phyloP scores from a whole-genome alignment of 106 monocot species.

The Amphibolis antarctica region DNA sequence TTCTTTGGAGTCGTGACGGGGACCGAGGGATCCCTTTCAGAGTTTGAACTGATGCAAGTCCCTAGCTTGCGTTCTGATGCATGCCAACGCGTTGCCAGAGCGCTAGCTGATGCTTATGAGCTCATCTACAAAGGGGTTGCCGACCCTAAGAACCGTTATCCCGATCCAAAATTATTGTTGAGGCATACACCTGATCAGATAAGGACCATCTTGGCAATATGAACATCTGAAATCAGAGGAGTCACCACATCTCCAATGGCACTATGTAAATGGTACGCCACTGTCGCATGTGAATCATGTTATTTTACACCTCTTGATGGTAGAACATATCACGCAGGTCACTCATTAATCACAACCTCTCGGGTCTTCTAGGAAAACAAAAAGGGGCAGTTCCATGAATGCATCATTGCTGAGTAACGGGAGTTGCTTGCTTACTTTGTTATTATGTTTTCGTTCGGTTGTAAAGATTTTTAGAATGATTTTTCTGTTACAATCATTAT shows the following conservation, averaged over 20 bases:
- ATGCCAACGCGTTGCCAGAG: conserved; percentile 38
- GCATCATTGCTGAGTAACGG: no score
- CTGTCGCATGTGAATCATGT: no score
- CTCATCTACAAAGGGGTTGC: conserved; percentile 46
- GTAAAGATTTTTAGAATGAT: no score
- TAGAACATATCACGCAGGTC: no score
- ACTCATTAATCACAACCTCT: no score
- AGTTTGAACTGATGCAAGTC: conserved; percentile 85
- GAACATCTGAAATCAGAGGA: conserved; percentile 3
- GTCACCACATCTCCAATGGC: background rate
- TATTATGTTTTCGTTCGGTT: no score
- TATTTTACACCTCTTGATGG: no score
- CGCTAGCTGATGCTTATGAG: conserved; percentile 52
- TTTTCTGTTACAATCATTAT: no score
- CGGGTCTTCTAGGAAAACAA: no score
- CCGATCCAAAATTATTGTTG: conserved; percentile 57
- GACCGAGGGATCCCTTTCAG: conserved; percentile 64
- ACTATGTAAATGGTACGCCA: no score
- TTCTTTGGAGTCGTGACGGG: conserved; percentile 76
- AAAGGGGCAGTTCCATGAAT: no score
- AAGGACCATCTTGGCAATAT: conserved; percentile 76
- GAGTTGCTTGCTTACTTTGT: no score
- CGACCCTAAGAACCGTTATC: conserved; percentile 61
- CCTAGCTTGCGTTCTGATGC: conserved; percentile 65
- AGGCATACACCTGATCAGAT: conserved; percentile 78